Evolutionary conservation across 2,329 filamentous ascomycete species (phyloP), one percentile per base, ranked within the genome.

Genomic region (Aschersonia sp.): DNA sequence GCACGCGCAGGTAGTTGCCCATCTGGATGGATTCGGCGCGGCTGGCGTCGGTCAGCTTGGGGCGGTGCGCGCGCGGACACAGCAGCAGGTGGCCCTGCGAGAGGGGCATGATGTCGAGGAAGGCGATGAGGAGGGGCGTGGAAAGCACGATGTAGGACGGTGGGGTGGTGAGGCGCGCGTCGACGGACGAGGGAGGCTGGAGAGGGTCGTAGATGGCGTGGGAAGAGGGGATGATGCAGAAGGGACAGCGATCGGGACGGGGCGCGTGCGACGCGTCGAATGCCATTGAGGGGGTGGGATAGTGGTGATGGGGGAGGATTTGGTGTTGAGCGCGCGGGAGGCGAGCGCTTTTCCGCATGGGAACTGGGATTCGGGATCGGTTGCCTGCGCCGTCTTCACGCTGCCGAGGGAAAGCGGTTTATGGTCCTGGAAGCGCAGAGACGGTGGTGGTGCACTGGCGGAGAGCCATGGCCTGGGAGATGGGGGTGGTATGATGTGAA

Each of bases 71-170:
- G 41, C 92, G 77, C 6, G 89, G 85, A 48, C 84, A 86, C 35
- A 97, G 74, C 0, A 97, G 75, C 5, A 96, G 65, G 70, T 97
- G 91, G 1, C 89, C 89, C 1, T 72, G 72, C 0, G 85, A 84
- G 46, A 97, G 78, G 1, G 92, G 92, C 70, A 94, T 77, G 58
- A 96, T 95, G 67, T 97, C 91, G 56, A 97, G 75, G 66, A 97
- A 97, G 42, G 89, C 89, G 52, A 97, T 68, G 31, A 92, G 78
- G 51, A 80, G 64, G 1, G 80, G 80, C 1, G 86, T 92, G 2
- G 85, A 86, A 50, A 96, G 76, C 32, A 96, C 76, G 31, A 96
- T 59, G 58, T 78, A 81, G 20, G 77, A 68, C 9, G 71, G 54
- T 1, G 73, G 71, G 1, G 60, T 56, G 6, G 68, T 66, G 51